Evolutionary conservation across 495 filamentous ascomycete genomes (phyloP).

Genomic region (Eremomyces bilateralis): DNA sequence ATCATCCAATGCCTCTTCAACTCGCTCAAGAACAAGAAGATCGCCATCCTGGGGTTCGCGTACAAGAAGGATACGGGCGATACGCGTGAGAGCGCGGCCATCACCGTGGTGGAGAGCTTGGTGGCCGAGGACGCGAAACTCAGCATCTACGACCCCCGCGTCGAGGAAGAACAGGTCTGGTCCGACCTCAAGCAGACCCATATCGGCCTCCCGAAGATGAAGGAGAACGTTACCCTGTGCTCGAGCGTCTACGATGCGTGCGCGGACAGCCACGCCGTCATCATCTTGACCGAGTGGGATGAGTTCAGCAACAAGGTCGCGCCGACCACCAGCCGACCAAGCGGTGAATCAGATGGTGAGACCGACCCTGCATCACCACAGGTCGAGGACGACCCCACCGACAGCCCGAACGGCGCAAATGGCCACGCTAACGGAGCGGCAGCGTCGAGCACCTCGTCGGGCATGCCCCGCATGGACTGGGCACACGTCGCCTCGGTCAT

Average conservation of each 20-base stretch:
- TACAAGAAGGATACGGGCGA: constrained; percentile 73
- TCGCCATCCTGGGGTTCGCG: constrained; percentile 54
- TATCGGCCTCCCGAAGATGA: constrained; percentile 6
- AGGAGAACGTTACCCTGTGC: constrained; percentile 18
- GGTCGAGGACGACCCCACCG: too few relatives aligned
- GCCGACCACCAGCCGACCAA: constrained; percentile 1
- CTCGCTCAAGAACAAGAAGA: constrained; percentile 46
- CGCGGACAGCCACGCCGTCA: constrained; percentile 26
- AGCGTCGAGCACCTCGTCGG: constrained; percentile 6
- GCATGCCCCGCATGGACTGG: constrained; percentile 36
- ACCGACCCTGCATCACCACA: too few relatives aligned
- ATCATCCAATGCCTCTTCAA: constrained; percentile 46
- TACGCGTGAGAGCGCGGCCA: constrained; percentile 48
- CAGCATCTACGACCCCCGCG: constrained; percentile 55
- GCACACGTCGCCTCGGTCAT: constrained; percentile 28
- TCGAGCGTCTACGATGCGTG: constrained; percentile 32
- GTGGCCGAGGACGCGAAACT: constrained; percentile 41
- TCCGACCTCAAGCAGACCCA: constrained; percentile 15
- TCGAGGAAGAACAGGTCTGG: constrained; percentile 25
- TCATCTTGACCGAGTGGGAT: constrained; percentile 44
- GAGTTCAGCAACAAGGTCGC: constrained; percentile 26
- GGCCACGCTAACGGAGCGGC: constrained; percentile 1
- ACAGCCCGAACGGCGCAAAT: too few relatives aligned
- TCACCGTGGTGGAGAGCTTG: constrained; percentile 42
- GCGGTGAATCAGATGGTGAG: too few relatives aligned